These are phyloP conservation scores for Theileria orientalis DNA, from an alignment of 169 alveolate species.

Conservation along the genomic window DNA sequence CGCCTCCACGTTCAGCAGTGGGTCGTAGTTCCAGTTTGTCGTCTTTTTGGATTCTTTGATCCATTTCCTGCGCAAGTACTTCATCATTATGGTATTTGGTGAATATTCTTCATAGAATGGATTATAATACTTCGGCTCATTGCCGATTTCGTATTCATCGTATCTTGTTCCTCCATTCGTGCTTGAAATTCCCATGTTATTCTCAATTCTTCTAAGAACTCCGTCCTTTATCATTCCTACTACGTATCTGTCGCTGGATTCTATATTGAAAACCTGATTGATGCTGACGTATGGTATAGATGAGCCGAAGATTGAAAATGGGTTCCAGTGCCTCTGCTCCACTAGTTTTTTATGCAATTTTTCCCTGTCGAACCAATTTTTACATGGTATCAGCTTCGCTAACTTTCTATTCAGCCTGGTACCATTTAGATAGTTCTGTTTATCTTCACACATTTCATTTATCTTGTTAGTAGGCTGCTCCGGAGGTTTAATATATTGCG, in stretches of 20 bases:
- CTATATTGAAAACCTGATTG: slow-evolving; percentile 70
- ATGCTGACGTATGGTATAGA: slow-evolving; percentile 74
- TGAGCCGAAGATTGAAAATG: slow-evolving; percentile 82
- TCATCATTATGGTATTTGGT: slow-evolving; percentile 9
- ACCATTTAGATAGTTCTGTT: too few species aligned
- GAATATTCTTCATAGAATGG: neutral
- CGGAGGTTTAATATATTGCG: too few species aligned
- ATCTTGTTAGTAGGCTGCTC: too few species aligned
- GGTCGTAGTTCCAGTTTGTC: slow-evolving; percentile 55
- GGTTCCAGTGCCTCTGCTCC: slow-evolving; percentile 78
- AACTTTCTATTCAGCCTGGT: too few species aligned
- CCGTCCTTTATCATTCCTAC: neutral
- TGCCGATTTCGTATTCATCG: too few species aligned
- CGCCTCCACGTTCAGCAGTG: slow-evolving; percentile 40
- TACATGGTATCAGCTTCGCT: slow-evolving; percentile 67
- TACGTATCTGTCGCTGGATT: slow-evolving; percentile 7
- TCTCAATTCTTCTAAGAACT: neutral
- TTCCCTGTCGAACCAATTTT: slow-evolving; percentile 67
- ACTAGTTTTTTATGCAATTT: slow-evolving; percentile 65
- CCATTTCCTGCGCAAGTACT: slow-evolving; percentile 68
- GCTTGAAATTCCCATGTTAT: too few species aligned
- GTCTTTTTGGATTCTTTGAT: slow-evolving; percentile 44
- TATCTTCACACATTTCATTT: too few species aligned
- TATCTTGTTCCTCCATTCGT: too few species aligned
- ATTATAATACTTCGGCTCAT: too few species aligned